Evolutionary conservation across 2,329 filamentous ascomycete species (phyloP).

Genomic region (Didymellaceae sp.): DNA sequence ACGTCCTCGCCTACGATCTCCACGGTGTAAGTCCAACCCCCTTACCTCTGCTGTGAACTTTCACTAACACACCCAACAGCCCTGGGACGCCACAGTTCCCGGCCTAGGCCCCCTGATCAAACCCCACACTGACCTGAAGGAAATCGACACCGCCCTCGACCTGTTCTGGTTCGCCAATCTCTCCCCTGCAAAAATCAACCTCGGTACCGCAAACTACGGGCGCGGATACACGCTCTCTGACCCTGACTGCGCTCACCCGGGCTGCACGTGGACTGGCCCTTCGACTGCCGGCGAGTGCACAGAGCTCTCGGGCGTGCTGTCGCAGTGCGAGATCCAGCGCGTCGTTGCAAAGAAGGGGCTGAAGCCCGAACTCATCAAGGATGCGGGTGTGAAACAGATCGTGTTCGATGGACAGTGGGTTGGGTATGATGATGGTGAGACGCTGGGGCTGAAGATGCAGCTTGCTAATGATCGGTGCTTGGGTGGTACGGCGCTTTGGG

Average conservation of each 20-base stretch:
- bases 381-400: constrained; percentile 45
- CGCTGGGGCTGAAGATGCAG: constrained; percentile 25
- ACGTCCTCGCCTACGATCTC: constrained; percentile 57
- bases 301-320: constrained; percentile 43
- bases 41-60: neutral
- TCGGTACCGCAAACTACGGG: constrained; percentile 59
- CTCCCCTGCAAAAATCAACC: constrained; percentile 48
- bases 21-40: constrained; percentile 44
- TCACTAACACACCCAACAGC: neutral
- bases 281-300: constrained; percentile 31
- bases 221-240: constrained; percentile 39
- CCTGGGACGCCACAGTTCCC: constrained; percentile 19
- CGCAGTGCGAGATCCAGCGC: constrained; percentile 46
- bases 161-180: constrained; percentile 57
- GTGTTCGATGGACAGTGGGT: constrained; percentile 50
- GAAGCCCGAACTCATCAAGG: constrained; percentile 30
- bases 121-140: constrained; percentile 57
- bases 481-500: constrained; percentile 34
- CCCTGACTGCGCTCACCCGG: constrained; percentile 24
- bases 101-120: constrained; percentile 43
- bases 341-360: constrained; percentile 32
- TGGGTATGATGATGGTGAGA: constrained; percentile 49
- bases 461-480: constrained; percentile 34
- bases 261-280: constrained; percentile 29
- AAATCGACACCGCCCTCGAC: constrained; percentile 52